Evolutionary conservation across 495 filamentous ascomycete species (phyloP), one percentile per base, ranked within the genome.

Genomic region (Hypomontagnella monticulosa): DNA sequence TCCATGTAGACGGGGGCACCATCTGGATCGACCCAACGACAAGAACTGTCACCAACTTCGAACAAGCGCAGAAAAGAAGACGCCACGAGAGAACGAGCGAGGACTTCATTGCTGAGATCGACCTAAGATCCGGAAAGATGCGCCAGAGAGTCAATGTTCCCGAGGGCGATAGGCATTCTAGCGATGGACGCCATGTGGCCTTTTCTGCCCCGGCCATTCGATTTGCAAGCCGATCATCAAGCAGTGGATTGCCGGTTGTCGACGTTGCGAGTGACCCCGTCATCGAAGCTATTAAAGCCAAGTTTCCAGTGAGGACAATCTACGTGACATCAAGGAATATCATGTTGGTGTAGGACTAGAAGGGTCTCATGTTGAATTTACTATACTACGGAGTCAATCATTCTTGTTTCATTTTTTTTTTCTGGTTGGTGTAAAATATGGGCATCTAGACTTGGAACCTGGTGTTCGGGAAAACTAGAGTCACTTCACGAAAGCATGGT

Each of bases 161-260:
- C 5, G 65, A 71, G 8, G 57, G 65, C 9, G 57, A 69, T 20
- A 65, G 61, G 43, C 30, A 61, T 41, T 58, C 56, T 9, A 57
- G 56, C 33, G 66, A 68, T 40, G 69, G 69, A 2, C 37, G 61
- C n/a, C 69, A 71, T 40, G 43, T 71, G 6, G 55, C 57, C 0
- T 71, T 71, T 47, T 69, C 69, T 43, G 49, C 69, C 4, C 65
- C 69, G 0, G 60, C 64, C 19, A 71, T 71, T 41, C 58, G 63
- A 14, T 71, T 71, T 34, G 69, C 69, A 23, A 69, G 65, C 43
- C 65, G 60, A 20, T 64, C 69, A 15, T 69, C 65, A 27, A 71
- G 61, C 15, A 66, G 67, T 16, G 61, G 69, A 36, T 9, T 69
- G 18, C 69, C 65, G 1, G 53, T 71, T 10, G 57, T 71, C 0